Evolutionary conservation across 1,284 basidiomycete species (phyloP).

Genomic region (Sporisorium iseilematis-ciliati): DNA sequence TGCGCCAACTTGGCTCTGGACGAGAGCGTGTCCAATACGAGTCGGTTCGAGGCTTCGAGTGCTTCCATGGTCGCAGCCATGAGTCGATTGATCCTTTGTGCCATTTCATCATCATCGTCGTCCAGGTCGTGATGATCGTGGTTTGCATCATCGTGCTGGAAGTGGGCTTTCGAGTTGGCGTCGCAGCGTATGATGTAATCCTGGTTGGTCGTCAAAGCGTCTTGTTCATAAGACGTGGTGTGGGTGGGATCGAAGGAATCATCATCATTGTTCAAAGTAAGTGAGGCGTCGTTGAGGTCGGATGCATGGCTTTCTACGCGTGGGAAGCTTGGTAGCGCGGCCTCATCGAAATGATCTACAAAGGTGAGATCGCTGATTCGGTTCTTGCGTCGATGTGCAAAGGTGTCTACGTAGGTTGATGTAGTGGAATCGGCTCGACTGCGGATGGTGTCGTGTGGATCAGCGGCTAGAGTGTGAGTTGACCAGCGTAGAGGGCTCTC

Average conservation of each 20-base stretch:
- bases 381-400: constrained; percentile 44
- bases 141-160: constrained; percentile 1
- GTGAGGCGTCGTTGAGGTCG: constrained; percentile 31
- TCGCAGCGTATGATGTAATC: neutral
- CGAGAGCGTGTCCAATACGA: constrained; percentile 41
- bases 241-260: neutral
- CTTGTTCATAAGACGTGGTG: constrained; percentile 1
- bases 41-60: constrained; percentile 40
- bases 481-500: constrained; percentile 31
- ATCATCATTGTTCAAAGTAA: constrained; percentile 21
- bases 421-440: constrained; percentile 39
- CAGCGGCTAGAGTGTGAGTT: constrained; percentile 28
- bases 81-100: constrained; percentile 30
- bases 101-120: constrained; percentile 19
- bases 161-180: neutral
- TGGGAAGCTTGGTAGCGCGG: constrained; percentile 5
- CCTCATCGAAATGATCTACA: constrained; percentile 28
- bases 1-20: constrained; percentile 47
- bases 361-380: constrained; percentile 45
- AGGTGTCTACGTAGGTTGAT: constrained; percentile 44
- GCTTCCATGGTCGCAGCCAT: constrained; percentile 53
- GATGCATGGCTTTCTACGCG: constrained; percentile 14
- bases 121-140: constrained; percentile 11
- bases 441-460: constrained; percentile 33
- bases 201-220: neutral